Evolutionary conservation across 2,329 filamentous ascomycete species (phyloP).

Genomic region (Fusarium hostae): DNA sequence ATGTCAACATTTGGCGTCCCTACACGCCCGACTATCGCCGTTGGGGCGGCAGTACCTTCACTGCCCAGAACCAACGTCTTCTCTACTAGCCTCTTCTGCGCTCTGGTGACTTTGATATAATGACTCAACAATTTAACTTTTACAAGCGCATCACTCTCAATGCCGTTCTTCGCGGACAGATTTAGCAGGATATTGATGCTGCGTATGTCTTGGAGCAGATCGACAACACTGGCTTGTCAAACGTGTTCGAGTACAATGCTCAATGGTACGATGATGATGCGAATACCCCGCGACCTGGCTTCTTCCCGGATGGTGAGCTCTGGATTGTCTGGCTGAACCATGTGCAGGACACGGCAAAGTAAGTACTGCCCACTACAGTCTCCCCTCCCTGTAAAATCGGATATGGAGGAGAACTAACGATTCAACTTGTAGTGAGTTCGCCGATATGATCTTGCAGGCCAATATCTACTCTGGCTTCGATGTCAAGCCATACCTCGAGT

Average conservation of each 20-base stretch:
- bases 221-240: not conserved
- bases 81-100: conserved; percentile 4
- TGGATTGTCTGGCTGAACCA: conserved; percentile 20
- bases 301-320: not conserved
- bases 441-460: conserved; percentile 6
- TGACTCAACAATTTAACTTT: conserved; percentile 15
- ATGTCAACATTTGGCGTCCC: not conserved
- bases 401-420: not conserved
- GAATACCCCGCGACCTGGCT: not conserved
- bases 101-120: conserved; percentile 5
- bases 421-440: not conserved
- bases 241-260: conserved; percentile 13
- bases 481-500: conserved; percentile 1
- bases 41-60: not conserved
- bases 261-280: conserved; percentile 16
- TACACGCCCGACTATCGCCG: conserved; percentile 9
- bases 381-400: accelerated
- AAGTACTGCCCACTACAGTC: not conserved
- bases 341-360: conserved; percentile 12
- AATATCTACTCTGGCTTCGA: conserved; percentile 10
- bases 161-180: not conserved
- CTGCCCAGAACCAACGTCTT: conserved; percentile 3
- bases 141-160: conserved; percentile 10
- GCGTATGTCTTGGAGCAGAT: conserved; percentile 5
- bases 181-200: conserved; percentile 1